These are phyloP conservation scores for Colletotrichum acutatum DNA, from an alignment of 2,329 filamentous ascomycete species.

Conservation along the genomic window DNA sequence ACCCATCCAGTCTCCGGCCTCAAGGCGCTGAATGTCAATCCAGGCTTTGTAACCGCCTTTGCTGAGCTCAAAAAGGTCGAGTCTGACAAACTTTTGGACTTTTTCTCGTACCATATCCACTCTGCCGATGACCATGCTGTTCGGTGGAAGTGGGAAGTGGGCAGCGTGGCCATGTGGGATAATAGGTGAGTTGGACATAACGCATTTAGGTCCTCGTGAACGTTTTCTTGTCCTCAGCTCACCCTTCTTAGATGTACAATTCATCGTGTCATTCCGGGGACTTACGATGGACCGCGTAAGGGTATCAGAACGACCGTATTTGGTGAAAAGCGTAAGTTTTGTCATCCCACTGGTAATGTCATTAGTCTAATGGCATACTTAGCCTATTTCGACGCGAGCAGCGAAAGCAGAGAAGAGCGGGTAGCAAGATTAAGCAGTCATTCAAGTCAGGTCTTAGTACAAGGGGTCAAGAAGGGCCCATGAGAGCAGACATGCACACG, in stretches of 20 bases:
- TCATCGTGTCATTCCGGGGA: conserved; percentile 55
- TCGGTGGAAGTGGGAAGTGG: conserved; percentile 61
- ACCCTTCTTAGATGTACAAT: conserved; percentile 44
- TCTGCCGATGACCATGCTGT: conserved; percentile 61
- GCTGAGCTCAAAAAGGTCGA: conserved; percentile 61
- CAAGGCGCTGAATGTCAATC: conserved; percentile 58
- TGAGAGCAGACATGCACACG: too few relatives aligned
- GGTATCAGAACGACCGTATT: conserved; percentile 56
- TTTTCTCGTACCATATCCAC: conserved; percentile 58
- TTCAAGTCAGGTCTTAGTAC: neutral
- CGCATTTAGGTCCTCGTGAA: too few relatives aligned
- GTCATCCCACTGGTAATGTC: conserved; percentile 6
- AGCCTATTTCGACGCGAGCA: conserved; percentile 47
- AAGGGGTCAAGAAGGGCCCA: too few relatives aligned
- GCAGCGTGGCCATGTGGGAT: conserved; percentile 63
- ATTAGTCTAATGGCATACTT: neutral
- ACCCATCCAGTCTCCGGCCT: conserved; percentile 60
- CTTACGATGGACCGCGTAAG: conserved; percentile 48
- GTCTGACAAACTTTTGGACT: conserved; percentile 58
- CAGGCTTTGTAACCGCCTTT: conserved; percentile 58
- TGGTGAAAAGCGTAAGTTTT: conserved; percentile 54
- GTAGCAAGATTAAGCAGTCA: neutral
- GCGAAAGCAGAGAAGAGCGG: conserved; percentile 41
- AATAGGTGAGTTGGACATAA: conserved; percentile 46
- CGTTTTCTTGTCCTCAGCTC: neutral